A percentile compares a stretch with the other conserved stretches of the same genome.
phyloP scores from a whole-genome alignment of 106 monocot species.

The Alisma plantagoaquatica region DNA sequence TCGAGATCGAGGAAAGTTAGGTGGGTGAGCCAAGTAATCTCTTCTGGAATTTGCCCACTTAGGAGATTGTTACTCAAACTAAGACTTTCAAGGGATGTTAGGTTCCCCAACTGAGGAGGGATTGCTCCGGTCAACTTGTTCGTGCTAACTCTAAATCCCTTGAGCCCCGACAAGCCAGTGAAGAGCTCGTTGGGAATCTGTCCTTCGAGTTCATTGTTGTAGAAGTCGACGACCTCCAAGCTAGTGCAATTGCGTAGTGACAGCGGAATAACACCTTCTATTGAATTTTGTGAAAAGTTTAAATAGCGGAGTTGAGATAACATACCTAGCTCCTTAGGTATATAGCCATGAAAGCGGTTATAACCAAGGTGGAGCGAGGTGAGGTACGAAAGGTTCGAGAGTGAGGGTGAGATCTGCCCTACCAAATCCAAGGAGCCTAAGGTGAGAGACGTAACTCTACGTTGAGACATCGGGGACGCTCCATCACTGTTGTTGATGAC shows the following conservation, averaged over 20 bases:
- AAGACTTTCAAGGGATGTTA: background rate
- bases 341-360: conserved; percentile 19
- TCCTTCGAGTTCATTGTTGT: background rate
- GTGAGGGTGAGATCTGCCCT: conserved; percentile 16
- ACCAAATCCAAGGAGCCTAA: conserved; percentile 12
- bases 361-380: conserved; percentile 4
- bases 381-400: conserved; percentile 31
- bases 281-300: conserved; percentile 6
- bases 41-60: conserved; percentile 2
- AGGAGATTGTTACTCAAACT: conserved; percentile 5
- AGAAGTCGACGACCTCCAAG: background rate
- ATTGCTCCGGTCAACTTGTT: too few relatives aligned
- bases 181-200: conserved; percentile 18
- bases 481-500: too few relatives aligned
- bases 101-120: too few relatives aligned
- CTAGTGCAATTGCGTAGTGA: background rate
- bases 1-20: conserved; percentile 10
- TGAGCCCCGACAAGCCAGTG: background rate
- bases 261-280: conserved; percentile 13
- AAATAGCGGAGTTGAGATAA: too few relatives aligned
- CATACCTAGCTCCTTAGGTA: conserved; percentile 2
- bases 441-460: conserved; percentile 13
- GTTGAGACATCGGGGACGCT: too few relatives aligned
- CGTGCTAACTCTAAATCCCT: too few relatives aligned
- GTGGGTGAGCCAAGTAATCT: background rate